These are phyloP conservation scores for Takashimella koratensis DNA, from an alignment of 1,284 basidiomycete species.

Conservation along the genomic window DNA sequence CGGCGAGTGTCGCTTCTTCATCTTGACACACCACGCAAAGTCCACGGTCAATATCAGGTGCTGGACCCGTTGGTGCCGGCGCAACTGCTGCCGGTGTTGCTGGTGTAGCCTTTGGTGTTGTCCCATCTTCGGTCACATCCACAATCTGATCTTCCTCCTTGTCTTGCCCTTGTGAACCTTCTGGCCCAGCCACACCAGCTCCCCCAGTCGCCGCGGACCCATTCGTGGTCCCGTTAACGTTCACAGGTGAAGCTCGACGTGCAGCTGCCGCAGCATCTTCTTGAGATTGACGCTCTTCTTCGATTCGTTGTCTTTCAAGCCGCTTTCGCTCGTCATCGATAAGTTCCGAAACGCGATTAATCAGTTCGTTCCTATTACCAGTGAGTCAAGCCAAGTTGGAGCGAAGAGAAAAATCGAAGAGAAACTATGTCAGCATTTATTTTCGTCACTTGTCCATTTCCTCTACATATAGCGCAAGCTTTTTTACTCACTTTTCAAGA, in stretches of 20 bases:
- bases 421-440: slow-evolving; percentile 1
- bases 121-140: background rate
- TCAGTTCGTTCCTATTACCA: slow-evolving; percentile 70
- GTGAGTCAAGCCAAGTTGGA: slow-evolving; percentile 57
- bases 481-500: slow-evolving; percentile 41
- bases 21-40: slow-evolving; percentile 86
- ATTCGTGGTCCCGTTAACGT: background rate
- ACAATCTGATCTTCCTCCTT: slow-evolving; percentile 14
- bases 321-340: slow-evolving; percentile 61
- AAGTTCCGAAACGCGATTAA: slow-evolving; percentile 62
- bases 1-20: slow-evolving; percentile 82
- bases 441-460: slow-evolving; percentile 14
- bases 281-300: slow-evolving; percentile 43
- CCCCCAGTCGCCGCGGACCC: slow-evolving; percentile 1
- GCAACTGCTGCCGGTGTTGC: background rate
- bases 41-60: slow-evolving; percentile 60
- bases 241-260: background rate
- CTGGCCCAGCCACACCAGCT: background rate
- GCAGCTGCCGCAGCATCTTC: slow-evolving; percentile 1
- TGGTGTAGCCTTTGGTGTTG: background rate
- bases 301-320: slow-evolving; percentile 44
- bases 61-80: slow-evolving; percentile 40
- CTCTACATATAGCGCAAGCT: slow-evolving; percentile 56
- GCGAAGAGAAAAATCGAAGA: too few relatives aligned
- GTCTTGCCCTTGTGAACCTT: slow-evolving; percentile 3